These are phyloP conservation scores for Brassica balearica DNA, from an alignment of 441 rosid species.

Conservation along the genomic window DNA sequence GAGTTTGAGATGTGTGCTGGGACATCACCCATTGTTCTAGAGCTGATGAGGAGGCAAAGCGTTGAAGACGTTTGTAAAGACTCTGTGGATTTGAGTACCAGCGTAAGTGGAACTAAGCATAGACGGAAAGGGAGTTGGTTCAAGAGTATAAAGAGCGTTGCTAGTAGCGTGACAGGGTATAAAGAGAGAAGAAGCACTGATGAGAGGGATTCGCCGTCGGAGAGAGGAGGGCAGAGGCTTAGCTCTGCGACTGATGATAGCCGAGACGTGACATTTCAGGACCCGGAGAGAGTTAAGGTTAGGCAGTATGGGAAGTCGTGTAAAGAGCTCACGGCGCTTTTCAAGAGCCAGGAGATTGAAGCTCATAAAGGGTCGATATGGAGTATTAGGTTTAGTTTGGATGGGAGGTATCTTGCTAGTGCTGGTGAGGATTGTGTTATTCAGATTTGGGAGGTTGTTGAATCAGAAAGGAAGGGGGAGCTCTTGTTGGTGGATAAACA, in stretches of 20 bases:
- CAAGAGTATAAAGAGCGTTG: conserved; percentile 76
- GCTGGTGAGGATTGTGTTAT: conserved; percentile 80
- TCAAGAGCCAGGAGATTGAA: conserved; percentile 72
- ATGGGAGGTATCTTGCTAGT: conserved; percentile 75
- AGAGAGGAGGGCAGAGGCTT: conserved; percentile 89
- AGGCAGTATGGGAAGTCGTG: conserved; percentile 70
- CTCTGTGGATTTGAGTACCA: conserved; percentile 50
- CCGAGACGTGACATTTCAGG: conserved; percentile 84
- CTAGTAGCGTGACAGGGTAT: conserved; percentile 62
- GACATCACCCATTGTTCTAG: conserved; percentile 91
- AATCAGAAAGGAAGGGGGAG: conserved; percentile 72
- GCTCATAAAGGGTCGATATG: conserved; percentile 75
- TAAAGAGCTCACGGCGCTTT: conserved; percentile 66
- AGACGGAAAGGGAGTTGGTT: conserved; percentile 88
- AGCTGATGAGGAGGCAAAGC: conserved; percentile 94
- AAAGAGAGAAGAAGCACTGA: conserved; percentile 89
- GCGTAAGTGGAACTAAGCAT: conserved; percentile 55
- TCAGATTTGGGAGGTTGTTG: conserved; percentile 72
- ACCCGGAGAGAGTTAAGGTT: conserved; percentile 74
- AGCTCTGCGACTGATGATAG: conserved; percentile 99
- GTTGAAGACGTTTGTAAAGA: conserved; percentile 78
- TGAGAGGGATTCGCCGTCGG: conserved; percentile 85
- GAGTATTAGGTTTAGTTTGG: conserved; percentile 73
- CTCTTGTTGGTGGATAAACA: conserved; percentile 65
- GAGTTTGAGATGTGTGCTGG: conserved; percentile 95